These are phyloP conservation scores for Dendrothele bispora DNA, from an alignment of 768 basidiomycete species.

Conservation along the genomic window DNA sequence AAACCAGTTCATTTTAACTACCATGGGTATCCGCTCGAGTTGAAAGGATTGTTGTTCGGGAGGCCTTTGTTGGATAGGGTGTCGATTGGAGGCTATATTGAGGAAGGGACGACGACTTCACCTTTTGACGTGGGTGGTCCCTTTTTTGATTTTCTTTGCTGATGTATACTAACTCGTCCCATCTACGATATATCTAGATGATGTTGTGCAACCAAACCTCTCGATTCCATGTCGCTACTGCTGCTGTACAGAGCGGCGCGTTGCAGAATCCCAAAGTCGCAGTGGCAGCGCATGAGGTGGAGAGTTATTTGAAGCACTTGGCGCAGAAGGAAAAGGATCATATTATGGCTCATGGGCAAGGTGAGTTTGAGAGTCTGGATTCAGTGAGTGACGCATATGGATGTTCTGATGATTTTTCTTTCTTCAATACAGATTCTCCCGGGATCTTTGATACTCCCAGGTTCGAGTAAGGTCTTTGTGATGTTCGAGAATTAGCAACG, in stretches of 20 bases:
- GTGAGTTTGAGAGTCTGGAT: no score
- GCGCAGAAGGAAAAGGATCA: constrained; percentile 62
- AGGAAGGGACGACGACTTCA: constrained; percentile 80
- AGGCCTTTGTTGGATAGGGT: constrained; percentile 49
- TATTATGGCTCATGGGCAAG: constrained; percentile 58
- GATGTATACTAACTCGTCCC: not conserved
- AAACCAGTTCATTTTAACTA: constrained; percentile 78
- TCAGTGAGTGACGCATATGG: no score
- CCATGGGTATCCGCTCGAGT: constrained; percentile 77
- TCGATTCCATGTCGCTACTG: constrained; percentile 62
- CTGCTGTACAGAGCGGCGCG: constrained; percentile 59
- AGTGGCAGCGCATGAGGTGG: constrained; percentile 55
- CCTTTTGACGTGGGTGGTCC: constrained; percentile 63
- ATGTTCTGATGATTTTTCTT: constrained; percentile 1
- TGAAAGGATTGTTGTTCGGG: constrained; percentile 65
- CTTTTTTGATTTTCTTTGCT: constrained; percentile 5
- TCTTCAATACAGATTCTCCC: constrained; percentile 36
- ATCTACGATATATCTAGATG: no score
- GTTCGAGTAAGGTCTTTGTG: constrained; percentile 23
- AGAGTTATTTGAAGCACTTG: constrained; percentile 59
- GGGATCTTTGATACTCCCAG: constrained; percentile 47
- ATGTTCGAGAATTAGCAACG: not conserved
- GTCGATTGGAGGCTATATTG: constrained; percentile 61
- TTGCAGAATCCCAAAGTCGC: constrained; percentile 52
- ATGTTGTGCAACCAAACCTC: constrained; percentile 72